Base-by-base conservation (phyloP, 495 filamentous ascomycete genomes). In the Poronia punctata region DNA sequence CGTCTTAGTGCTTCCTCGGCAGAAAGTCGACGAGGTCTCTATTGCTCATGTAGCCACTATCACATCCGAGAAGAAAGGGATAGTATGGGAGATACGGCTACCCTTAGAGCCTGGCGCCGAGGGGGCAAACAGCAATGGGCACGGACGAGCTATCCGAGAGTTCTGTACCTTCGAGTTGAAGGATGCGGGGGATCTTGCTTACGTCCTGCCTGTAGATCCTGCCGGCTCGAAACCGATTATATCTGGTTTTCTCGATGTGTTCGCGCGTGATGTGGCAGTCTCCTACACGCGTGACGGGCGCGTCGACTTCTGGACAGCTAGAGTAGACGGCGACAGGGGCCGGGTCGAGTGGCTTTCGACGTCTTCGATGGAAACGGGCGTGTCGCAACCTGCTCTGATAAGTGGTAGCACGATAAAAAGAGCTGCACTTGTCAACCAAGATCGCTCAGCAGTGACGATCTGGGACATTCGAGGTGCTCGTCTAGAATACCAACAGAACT, bases 371-470 rank as follows among this genome's bases (percentile, higher is more conserved):
- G 84, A 93, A 43, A 95, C 90, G 1, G 78, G 82, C 10, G 76
- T 96, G 11, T 52, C 56, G 6, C 76, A 82, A 35, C 83, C 83
- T 21, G 82, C 84, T 1, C 69, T 95, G 10, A 85, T 83, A 15
- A 94, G 87, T 56, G 86, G 84, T 8, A 95, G 83, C 57, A 87
- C 80, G 11, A 84, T 88, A 48, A 78, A 87, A 40, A 97, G 92
- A 59, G 84, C 86, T 15, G 89, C 88, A 3, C 62, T 95, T 4
- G 85, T 93, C 26, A 83, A 89, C 54, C 61, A 77, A 6, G 64
- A 68, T 15, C 75, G 79, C 35, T 87, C 82, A n/a, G 76, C 79
- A 35, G 59, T 97, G 41, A 92, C 87, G 0, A 93, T 97, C 38
- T 97, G 90, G 90, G 88, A 94, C 56, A 84, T 83, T 4, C 77